A percentile compares a stretch with the other conserved stretches of the same genome.
phyloP scores from a whole-genome alignment of 2,329 filamentous ascomycete species.

The Hymenoscyphus linearis region DNA sequence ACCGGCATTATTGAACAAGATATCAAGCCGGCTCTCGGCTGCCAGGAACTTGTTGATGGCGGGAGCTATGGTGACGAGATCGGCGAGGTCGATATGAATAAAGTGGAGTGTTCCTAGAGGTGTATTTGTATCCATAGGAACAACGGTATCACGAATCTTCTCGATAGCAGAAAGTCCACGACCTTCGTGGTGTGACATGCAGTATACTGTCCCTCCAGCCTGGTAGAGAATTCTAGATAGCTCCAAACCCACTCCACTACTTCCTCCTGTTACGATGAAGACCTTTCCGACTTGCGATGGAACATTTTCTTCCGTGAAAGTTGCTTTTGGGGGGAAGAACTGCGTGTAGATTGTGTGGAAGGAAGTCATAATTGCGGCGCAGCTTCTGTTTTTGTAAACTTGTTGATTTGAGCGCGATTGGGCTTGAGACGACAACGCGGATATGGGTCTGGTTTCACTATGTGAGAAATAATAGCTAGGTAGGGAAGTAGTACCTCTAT shows the following conservation, averaged over 20 bases:
- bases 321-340: constrained; percentile 17
- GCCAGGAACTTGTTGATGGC: constrained; percentile 29
- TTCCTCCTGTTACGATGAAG: background rate
- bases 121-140: background rate
- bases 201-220: background rate
- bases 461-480: too few relatives aligned
- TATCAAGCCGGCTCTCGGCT: constrained; percentile 33
- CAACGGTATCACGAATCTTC: background rate
- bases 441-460: too few relatives aligned
- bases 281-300: constrained; percentile 25
- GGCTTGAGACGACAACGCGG: too few relatives aligned
- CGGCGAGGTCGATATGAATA: constrained; percentile 24
- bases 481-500: too few relatives aligned
- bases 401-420: too few relatives aligned
- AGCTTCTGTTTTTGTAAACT: too few relatives aligned
- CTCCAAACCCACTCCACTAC: constrained; percentile 30
- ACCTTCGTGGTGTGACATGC: background rate
- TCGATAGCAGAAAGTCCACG: background rate
- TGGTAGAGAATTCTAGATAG: constrained; percentile 34
- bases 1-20: constrained; percentile 43
- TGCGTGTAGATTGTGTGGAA: constrained; percentile 3
- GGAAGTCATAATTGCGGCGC: background rate
- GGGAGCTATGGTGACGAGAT: constrained; percentile 28
- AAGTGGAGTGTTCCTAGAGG: background rate
- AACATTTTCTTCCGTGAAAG: constrained; percentile 30